Evolutionary conservation across 495 filamentous ascomycete species (phyloP).

Genomic region (Talaromyces proteolyticus): DNA sequence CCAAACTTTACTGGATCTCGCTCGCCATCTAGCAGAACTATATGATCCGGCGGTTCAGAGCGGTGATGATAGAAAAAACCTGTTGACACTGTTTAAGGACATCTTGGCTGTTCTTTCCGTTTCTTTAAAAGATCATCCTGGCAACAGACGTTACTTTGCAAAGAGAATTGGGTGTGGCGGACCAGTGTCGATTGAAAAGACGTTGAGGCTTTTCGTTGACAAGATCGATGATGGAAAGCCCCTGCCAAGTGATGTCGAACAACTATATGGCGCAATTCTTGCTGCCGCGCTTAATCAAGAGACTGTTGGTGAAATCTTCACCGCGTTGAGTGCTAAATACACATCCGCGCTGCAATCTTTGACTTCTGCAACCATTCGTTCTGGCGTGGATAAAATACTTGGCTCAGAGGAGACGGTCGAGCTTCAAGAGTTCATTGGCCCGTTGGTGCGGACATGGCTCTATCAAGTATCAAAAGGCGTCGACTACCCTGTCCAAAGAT

Average conservation of each 20-base stretch:
- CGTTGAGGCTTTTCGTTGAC: constrained; percentile 53
- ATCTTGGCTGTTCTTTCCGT: constrained; percentile 68
- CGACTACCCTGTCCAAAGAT: constrained; percentile 19
- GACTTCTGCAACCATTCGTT: constrained; percentile 17
- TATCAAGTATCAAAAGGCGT: constrained; percentile 20
- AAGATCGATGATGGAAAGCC: constrained; percentile 43
- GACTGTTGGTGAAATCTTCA: constrained; percentile 45
- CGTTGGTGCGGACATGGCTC: constrained; percentile 37
- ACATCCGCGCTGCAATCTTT: constrained; percentile 3
- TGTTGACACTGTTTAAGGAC: constrained; percentile 66
- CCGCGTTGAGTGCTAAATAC: constrained; percentile 24
- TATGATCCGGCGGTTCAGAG: constrained; percentile 53
- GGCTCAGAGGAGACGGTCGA: constrained; percentile 36
- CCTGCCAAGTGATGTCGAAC: constrained; percentile 58
- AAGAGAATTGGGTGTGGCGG: constrained; percentile 67
- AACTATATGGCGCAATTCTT: constrained; percentile 80
- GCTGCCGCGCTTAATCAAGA: constrained; percentile 78
- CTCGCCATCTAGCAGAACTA: constrained; percentile 62
- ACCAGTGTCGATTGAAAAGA: constrained; percentile 68
- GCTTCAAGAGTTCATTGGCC: constrained; percentile 32
- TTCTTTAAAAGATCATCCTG: constrained; percentile 71
- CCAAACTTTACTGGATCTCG: constrained; percentile 59
- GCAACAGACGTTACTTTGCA: constrained; percentile 82
- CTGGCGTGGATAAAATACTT: constrained; percentile 28
- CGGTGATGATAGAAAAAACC: constrained; percentile 50